Base-by-base conservation (phyloP, 768 basidiomycete genomes). In the Trichaptum fuscoviolaceum region DNA sequence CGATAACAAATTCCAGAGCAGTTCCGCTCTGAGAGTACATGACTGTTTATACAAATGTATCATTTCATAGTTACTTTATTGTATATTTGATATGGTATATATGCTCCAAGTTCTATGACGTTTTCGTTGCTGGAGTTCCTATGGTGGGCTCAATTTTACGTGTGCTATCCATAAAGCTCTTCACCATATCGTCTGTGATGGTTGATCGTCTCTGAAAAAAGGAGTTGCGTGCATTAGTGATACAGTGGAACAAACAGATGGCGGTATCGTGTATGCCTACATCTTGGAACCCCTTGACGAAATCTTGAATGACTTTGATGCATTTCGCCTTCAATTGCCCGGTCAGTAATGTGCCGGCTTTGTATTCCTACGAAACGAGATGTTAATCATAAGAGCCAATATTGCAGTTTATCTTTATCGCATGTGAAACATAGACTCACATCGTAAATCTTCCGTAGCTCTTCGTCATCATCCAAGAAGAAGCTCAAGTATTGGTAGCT, bases 391-490 rank as follows among this genome's bases (percentile, higher is more conserved):
- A 30, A 30, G 30, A 2, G 8, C 30, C 2, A 30, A 30, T 30
- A 30, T 30, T 3, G 30, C n/a, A n/a, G n/a, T n/a, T n/a, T n/a
- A n/a, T n/a, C n/a, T n/a, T n/a, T n/a, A n/a, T n/a, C n/a, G n/a
- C n/a, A n/a, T n/a, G n/a, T n/a, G n/a, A n/a, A 8, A 30, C 8
- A 30, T 30, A 30, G 8, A 73, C 87, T 68, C 70, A 95, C 96
- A 80, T 87, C 85, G 35, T 88, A 92, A 63, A 98, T 75, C 71
- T 80, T 81, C 69, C 83, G 86, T 67, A 97, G 81, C 78, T 93
- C 90, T n/a, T 87, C 92, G 67, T 99, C 97, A 71, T 97, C 93
- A 1, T 98, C 96, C 74, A 97, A 80, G 77, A 99, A 97, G 84
- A 99, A 99, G 12, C 87, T 84, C 69, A 99, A 75, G 76, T 97